Conservation (phyloP, 2,329 filamentous ascomycete genomes). For the Zymoseptoria crescenta region DNA sequence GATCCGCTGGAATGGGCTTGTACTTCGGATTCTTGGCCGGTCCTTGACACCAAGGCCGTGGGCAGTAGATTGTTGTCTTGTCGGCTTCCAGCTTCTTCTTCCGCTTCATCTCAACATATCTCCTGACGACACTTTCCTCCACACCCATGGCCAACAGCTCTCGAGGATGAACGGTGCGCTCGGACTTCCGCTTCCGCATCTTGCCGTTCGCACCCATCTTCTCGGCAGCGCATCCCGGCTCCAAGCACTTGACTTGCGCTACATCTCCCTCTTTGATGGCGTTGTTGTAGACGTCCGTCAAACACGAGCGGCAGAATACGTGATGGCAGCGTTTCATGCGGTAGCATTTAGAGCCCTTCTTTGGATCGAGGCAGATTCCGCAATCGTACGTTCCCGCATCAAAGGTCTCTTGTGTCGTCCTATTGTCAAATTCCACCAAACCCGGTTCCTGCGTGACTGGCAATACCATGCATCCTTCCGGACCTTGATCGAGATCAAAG, state of each 20-base stretch:
- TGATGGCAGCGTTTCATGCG: constrained; percentile 76
- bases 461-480: constrained; percentile 39
- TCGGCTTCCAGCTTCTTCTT: constrained; percentile 89
- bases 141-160: constrained; percentile 57
- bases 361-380: constrained; percentile 82
- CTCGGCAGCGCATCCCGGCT: constrained; percentile 68
- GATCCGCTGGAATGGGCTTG: constrained; percentile 38
- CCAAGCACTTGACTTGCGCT: constrained; percentile 67
- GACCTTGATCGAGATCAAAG: constrained; percentile 42
- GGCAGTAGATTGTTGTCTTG: constrained; percentile 87
- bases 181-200: constrained; percentile 47
- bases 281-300: constrained; percentile 82
- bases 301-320: constrained; percentile 82
- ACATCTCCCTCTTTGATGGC: constrained; percentile 83
- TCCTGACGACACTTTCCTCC: constrained; percentile 61
- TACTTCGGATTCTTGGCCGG: constrained; percentile 57
- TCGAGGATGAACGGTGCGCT: constrained; percentile 66
- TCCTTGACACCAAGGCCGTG: constrained; percentile 84
- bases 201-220: constrained; percentile 20
- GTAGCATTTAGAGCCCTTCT: constrained; percentile 72
- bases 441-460: constrained; percentile 53
- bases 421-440: constrained; percentile 70
- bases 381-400: constrained; percentile 81
- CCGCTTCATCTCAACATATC: constrained; percentile 84
- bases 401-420: constrained; percentile 66